phyloP scores from a whole-genome alignment of 352 stramenopile species.

The Phytophthora palmivora region DNA sequence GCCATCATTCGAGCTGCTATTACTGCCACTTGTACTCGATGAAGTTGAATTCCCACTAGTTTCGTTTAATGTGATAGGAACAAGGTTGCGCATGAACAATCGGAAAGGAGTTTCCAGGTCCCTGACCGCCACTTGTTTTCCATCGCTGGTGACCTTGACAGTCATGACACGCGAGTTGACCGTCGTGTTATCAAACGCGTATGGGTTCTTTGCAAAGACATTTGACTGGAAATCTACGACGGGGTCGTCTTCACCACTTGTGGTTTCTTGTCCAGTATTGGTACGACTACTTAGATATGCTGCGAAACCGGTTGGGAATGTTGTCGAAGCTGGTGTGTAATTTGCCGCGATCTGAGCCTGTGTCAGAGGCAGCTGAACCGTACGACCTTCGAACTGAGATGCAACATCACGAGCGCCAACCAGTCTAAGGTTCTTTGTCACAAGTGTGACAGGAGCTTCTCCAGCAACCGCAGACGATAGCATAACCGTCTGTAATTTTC shows the following conservation, averaged over 20 bases:
- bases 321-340: slow-evolving; percentile 57
- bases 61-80: slow-evolving; percentile 29
- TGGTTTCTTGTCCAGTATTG: slow-evolving; percentile 7
- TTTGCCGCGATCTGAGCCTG: slow-evolving; percentile 59
- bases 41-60: slow-evolving; percentile 11
- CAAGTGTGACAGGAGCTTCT: slow-evolving; percentile 56
- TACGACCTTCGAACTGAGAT: slow-evolving; percentile 49
- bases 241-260: slow-evolving; percentile 37
- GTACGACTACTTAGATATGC: slow-evolving; percentile 27
- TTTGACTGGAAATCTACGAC: slow-evolving; percentile 70
- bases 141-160: slow-evolving; percentile 52
- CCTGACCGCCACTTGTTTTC: slow-evolving; percentile 41
- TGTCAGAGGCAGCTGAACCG: slow-evolving; percentile 46
- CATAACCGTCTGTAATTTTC: slow-evolving; percentile 55
- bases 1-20: slow-evolving; percentile 9
- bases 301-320: slow-evolving; percentile 57
- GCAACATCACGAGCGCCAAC: slow-evolving; percentile 50
- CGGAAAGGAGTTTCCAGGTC: slow-evolving; percentile 51
- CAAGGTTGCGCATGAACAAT: slow-evolving; percentile 63
- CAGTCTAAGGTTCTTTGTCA: slow-evolving; percentile 73
- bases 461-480: slow-evolving; percentile 53
- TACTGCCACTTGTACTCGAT: slow-evolving; percentile 16
- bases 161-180: slow-evolving; percentile 73
- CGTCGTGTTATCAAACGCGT: slow-evolving; percentile 52
- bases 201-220: slow-evolving; percentile 71